Evolutionary conservation across 805 yeast species (phyloP).

Genomic region (Kodamaea leandrae): DNA sequence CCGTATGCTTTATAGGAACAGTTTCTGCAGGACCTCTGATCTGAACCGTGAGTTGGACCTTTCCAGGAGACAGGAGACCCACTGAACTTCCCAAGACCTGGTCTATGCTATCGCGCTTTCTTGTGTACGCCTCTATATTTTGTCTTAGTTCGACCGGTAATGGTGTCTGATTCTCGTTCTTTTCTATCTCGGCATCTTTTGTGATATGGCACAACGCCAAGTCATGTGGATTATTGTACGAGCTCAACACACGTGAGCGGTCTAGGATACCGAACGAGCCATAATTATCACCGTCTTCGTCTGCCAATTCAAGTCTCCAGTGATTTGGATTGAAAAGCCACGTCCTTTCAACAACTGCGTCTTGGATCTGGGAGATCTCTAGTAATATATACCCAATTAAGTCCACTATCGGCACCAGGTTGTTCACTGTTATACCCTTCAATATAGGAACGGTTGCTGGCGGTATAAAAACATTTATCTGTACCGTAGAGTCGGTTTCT

Average conservation of each 20-base stretch:
- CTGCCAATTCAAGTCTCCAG: conserved; percentile 80
- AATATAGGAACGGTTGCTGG: conserved; percentile 29
- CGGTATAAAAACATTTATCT: conserved; percentile 32
- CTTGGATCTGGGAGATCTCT: conserved; percentile 4
- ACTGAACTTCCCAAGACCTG: conserved; percentile 12
- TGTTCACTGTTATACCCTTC: conserved; percentile 21
- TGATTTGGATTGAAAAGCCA: conserved; percentile 51
- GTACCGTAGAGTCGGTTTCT: conserved; percentile 11
- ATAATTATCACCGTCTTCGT: conserved; percentile 90
- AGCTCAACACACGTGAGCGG: conserved; percentile 58
- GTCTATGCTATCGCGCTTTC: conserved; percentile 14
- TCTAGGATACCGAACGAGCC: conserved; percentile 91
- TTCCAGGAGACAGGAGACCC: conserved; percentile 13
- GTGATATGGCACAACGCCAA: conserved; percentile 68
- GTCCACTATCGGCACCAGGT: conserved; percentile 32
- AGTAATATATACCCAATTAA: conserved; percentile 41
- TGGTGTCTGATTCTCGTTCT: conserved; percentile 55
- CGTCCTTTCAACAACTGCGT: background rate
- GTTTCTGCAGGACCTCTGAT: conserved; percentile 5
- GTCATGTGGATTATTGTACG: conserved; percentile 75
- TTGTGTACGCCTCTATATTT: conserved; percentile 17
- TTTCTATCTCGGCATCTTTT: conserved; percentile 40
- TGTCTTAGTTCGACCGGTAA: conserved; percentile 42
- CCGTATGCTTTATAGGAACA: conserved; percentile 3
- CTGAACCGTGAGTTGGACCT: conserved; percentile 9